Evolutionary conservation across 108 stramenopile species (phyloP), one percentile per base, ranked within the genome.

Genomic region (Asterionellopsis glacialis): DNA sequence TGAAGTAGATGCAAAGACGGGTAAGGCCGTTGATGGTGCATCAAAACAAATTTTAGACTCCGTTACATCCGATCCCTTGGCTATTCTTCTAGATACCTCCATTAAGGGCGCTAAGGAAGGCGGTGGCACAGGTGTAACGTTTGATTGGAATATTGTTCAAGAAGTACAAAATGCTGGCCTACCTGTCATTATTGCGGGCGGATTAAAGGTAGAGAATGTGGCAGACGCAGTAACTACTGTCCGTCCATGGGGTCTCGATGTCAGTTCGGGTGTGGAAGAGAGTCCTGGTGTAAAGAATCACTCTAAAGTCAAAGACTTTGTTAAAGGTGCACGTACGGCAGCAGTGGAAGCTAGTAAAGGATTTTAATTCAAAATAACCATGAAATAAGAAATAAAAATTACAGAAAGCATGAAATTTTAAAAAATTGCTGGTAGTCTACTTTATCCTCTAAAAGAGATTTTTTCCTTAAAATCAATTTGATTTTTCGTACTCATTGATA

Each of bases 151-250:
- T 10, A 80, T 98, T 62, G 96, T 94, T 0, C 73, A 84, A 72
- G 74, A 73, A 27, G 45, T 95, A 23, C 94, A 95, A 72, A 80
- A 75, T 42, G 65, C 77, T 45, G 94, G 95, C 9, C 52, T 97
- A 13, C 98, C 98, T 1, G 95, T 97, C n/a, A 92, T 98, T 19
- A 89, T 98, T 54, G 98, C 98, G 4, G 98, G 98, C 28, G 98
- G 98, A 14, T 72, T 98, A 51, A 77, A 67, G 7, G 83, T 94
- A 15, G 90, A 91, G 5, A 96, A 95, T 65, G 87, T 96, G 45
- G 73, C 55, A 5, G 87, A 87, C 23, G 89, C 85, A 45, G 88
- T 96, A 10, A 28, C 61, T 1, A 63, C 59, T 3, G 83, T 86
- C 11, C 67, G 87, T 25, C 87, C 94, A 22, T 98, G 91, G 82